Percentiles rank a stretch among this genome's conserved stretches.
These are phyloP conservation scores for Hyphopichia fennica DNA, from an alignment of 1,139 yeast species.

Conservation along the genomic window DNA sequence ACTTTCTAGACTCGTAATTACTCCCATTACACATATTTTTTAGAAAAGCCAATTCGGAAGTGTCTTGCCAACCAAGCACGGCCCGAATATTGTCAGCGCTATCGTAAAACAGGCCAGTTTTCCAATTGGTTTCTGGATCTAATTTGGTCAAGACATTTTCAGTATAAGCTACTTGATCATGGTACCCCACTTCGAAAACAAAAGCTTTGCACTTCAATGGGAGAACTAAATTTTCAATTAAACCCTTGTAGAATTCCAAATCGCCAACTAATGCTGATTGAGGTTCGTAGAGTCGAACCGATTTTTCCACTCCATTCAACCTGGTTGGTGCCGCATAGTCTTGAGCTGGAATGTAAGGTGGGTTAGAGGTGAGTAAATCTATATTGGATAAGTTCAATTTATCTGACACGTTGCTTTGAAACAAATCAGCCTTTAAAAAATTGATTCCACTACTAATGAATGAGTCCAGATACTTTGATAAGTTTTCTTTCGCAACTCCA, in stretches of 20 bases:
- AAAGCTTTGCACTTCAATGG: slow-evolving; percentile 40
- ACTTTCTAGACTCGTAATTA: neutral
- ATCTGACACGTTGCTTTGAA: slow-evolving; percentile 11
- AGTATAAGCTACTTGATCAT: slow-evolving; percentile 32
- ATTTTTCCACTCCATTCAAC: slow-evolving; percentile 45
- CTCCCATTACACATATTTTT: neutral
- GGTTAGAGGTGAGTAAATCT: slow-evolving; percentile 75
- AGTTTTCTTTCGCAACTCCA: slow-evolving; percentile 50
- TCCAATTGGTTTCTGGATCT: slow-evolving; percentile 21
- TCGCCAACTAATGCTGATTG: slow-evolving; percentile 73
- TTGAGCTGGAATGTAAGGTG: slow-evolving; percentile 73
- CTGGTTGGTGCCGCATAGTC: slow-evolving; percentile 36
- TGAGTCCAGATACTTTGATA: slow-evolving; percentile 7
- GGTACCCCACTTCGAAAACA: slow-evolving; percentile 44
- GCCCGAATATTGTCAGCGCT: slow-evolving; percentile 33
- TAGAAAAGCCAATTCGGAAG: neutral
- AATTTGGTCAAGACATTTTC: slow-evolving; percentile 7
- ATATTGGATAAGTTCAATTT: slow-evolving; percentile 9
- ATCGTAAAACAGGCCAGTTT: slow-evolving; percentile 26
- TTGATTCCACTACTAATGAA: slow-evolving; percentile 11
- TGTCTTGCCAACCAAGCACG: slow-evolving; percentile 36
- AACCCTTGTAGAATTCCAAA: slow-evolving; percentile 62
- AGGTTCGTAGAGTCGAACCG: slow-evolving; percentile 79
- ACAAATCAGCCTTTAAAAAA: slow-evolving; percentile 26
- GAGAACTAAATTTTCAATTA: slow-evolving; percentile 44